phyloP scores from a whole-genome alignment of 768 basidiomycete species.

The Russula griseocarnosa region DNA sequence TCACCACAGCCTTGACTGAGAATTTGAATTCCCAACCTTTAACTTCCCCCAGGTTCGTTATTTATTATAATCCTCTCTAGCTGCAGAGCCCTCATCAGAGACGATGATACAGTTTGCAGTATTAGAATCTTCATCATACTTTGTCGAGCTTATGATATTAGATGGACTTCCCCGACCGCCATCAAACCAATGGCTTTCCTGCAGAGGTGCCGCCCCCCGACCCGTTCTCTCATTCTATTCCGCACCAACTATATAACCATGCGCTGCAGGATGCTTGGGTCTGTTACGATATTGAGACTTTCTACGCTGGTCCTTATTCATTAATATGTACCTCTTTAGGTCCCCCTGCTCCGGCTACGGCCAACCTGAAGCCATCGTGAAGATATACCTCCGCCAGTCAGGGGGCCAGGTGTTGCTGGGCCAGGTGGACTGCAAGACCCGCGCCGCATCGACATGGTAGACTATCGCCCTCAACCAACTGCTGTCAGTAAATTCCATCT shows the following conservation, averaged over 20 bases:
- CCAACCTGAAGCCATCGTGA: neutral
- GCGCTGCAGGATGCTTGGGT: no score
- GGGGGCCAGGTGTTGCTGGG: neutral
- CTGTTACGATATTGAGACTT: neutral
- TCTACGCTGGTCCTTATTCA: neutral
- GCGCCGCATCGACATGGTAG: neutral
- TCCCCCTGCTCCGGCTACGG: neutral
- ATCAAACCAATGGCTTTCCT: no score
- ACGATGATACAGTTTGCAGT: no score
- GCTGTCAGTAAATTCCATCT: neutral
- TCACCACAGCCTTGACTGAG: conserved; percentile 19
- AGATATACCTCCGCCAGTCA: no score
- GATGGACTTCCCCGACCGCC: no score
- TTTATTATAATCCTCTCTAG: neutral
- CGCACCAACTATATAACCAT: conserved; percentile 29
- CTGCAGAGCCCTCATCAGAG: neutral
- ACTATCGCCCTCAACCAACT: neutral
- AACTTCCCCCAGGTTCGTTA: conserved; percentile 26
- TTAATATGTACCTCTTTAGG: neutral
- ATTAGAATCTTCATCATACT: no score
- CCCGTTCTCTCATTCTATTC: no score
- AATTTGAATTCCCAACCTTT: conserved; percentile 19
- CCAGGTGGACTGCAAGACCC: neutral
- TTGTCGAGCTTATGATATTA: no score
- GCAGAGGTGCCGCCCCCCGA: no score